Evolutionary conservation across 768 basidiomycete genomes (phyloP), one percentile per base, ranked within the genome.

Genomic region (Collybia sp.): DNA sequence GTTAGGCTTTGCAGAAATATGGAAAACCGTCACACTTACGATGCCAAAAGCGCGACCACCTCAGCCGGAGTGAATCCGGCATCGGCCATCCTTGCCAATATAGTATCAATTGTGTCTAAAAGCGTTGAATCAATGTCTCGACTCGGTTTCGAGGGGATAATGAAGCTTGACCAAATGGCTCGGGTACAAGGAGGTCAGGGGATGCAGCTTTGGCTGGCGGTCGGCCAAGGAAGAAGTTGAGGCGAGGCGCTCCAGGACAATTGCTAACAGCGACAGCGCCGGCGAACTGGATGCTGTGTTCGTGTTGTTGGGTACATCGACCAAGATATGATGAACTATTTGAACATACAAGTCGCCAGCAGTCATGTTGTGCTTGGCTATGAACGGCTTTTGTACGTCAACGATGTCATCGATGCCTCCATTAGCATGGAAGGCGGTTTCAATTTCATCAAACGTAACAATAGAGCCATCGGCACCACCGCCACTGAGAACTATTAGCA

Each of bases 271-370:
- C 69, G 30, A 72, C 68, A 3, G 73, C 72, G 9, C 60, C 71
- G n/a, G 75, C 74, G 48, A 76, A 70, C 47, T 73, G 69, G 40
- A 78, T 70, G 54, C 68, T 71, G 34, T 18, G 17, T 37, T 3
- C 10, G 10, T n/a, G 17, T 18, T 10, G 35, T 13, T 25, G 8
- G 6, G 3, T 6, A 10, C 35, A 37, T n/a, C 10, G 35, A 6
- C 35, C 25, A 25, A 8, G 35, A 37, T 10, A 37, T 10, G 4
- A 6, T n/a, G 13, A 13, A 10, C 6, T 13, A 37, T 37, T 10
- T 8, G 17, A n/a, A 18, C 17, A n/a, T 10, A 37, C 35, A 37
- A n/a, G 17, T 37, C 35, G 10, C 35, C 35, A 10, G 13, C 13
- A 18, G n/a, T 37, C 13, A 37, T 3, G 35, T 37, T 37, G 35